Evolutionary conservation across 2,329 filamentous ascomycete genomes (phyloP).

Genomic region (Penicillium nordicum): DNA sequence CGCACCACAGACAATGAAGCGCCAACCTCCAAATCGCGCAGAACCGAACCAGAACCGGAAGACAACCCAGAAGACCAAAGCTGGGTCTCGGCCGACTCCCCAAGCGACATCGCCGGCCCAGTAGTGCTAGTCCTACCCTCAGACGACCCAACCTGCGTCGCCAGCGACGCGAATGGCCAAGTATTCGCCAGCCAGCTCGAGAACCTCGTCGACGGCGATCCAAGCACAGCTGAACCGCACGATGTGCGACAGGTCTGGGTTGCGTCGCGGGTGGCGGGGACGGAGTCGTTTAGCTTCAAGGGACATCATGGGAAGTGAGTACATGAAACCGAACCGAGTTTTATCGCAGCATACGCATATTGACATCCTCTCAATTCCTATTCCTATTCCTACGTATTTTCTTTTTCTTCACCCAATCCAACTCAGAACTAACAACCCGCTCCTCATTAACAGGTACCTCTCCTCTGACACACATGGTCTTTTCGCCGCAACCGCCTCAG

Average conservation of each 20-base stretch:
- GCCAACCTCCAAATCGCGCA: slow-evolving; percentile 19
- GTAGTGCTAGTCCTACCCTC: slow-evolving; percentile 79
- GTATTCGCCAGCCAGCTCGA: slow-evolving; percentile 79
- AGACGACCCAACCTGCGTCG: slow-evolving; percentile 68
- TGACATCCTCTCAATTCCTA: neutral
- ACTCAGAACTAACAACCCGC: neutral
- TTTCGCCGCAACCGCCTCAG: slow-evolving; percentile 72
- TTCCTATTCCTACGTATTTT: neutral
- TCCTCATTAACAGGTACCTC: slow-evolving; percentile 61
- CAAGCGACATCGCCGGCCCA: slow-evolving; percentile 74
- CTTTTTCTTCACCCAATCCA: neutral
- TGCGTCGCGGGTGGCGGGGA: slow-evolving; percentile 76
- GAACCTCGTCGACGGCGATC: slow-evolving; percentile 81
- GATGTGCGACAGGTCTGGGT: slow-evolving; percentile 96
- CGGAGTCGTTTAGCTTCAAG: slow-evolving; percentile 79
- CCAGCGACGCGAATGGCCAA: slow-evolving; percentile 80
- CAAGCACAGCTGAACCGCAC: slow-evolving; percentile 85
- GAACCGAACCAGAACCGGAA: slow-evolving; percentile 22
- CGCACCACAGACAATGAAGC: slow-evolving; percentile 48
- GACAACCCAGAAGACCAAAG: slow-evolving; percentile 66
- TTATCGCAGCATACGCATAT: neutral
- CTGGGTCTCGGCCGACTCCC: slow-evolving; percentile 81
- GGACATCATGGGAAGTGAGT: slow-evolving; percentile 77
- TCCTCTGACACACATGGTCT: slow-evolving; percentile 80
- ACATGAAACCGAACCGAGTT: neutral